These are phyloP conservation scores for Populus trichocarpa DNA, from an alignment of 441 rosid genomes.

Conservation along the genomic window DNA sequence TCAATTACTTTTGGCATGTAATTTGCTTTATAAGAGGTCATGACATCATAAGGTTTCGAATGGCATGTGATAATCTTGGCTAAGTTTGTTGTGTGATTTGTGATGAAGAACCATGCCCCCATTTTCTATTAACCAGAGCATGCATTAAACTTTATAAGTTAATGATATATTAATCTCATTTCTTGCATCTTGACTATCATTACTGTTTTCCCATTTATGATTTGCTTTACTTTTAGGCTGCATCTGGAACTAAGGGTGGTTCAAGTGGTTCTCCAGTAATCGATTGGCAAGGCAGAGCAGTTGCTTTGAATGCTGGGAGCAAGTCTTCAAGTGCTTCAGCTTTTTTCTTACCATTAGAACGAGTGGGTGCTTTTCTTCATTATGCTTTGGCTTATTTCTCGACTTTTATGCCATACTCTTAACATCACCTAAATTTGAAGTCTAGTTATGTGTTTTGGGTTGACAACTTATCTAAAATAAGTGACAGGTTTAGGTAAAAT, in stretches of 20 bases:
- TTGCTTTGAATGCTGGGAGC: slow-evolving; percentile 98
- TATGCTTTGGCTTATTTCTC: not conserved
- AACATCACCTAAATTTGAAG: not conserved
- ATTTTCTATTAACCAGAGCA: not conserved
- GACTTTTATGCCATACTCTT: not conserved
- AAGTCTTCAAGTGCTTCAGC: slow-evolving; percentile 90
- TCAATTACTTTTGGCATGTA: not conserved
- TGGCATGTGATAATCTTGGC: not conserved
- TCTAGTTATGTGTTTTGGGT: not conserved
- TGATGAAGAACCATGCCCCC: not conserved
- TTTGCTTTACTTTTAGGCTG: slow-evolving; percentile 56
- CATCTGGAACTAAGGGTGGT: slow-evolving; percentile 97
- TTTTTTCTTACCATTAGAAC: slow-evolving; percentile 81
- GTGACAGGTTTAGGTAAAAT: not conserved
- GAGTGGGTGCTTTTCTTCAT: slow-evolving; percentile 40
- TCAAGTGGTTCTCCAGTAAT: slow-evolving; percentile 99
- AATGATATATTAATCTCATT: no score
- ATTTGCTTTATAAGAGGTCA: not conserved
- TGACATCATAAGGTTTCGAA: not conserved
- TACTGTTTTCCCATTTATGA: not conserved
- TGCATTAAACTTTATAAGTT: no score
- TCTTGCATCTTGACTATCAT: not conserved
- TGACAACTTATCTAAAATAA: not conserved
- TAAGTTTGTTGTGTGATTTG: not conserved
- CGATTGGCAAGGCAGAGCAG: slow-evolving; percentile 94